Evolutionary conservation across 208 protist genomes (phyloP).

Genomic region (Leishmania amazonensis): DNA sequence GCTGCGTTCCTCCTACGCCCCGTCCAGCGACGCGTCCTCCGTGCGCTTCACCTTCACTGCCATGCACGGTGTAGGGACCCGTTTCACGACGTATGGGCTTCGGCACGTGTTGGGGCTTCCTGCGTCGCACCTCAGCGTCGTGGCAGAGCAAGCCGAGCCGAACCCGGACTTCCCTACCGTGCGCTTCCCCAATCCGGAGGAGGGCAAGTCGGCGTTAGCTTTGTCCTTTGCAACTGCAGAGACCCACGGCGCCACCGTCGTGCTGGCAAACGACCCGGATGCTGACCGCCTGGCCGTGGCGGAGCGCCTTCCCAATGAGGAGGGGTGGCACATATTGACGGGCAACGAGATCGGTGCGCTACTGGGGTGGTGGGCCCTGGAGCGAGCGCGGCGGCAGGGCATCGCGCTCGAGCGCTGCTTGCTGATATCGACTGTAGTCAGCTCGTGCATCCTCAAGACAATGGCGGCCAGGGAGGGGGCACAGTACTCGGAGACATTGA

Average conservation of each 20-base stretch:
- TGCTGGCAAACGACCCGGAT: constrained; percentile 99
- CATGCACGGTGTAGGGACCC: constrained; percentile 96
- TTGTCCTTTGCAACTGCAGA: constrained; percentile 92
- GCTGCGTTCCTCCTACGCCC: constrained; percentile 43
- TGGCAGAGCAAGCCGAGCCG: constrained; percentile 90
- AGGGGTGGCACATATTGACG: constrained; percentile 95
- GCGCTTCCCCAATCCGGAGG: constrained; percentile 98
- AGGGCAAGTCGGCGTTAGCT: constrained; percentile 90
- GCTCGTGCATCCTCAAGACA: constrained; percentile 83
- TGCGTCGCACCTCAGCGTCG: constrained; percentile 44
- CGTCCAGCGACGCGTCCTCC: constrained; percentile 20
- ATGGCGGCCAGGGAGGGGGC: constrained; percentile 95
- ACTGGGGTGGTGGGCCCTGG: constrained; percentile 95
- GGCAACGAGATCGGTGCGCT: constrained; percentile 98
- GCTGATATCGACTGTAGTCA: constrained; percentile 85
- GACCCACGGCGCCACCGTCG: constrained; percentile 52
- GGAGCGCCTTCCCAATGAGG: constrained; percentile 53
- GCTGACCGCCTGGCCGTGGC: constrained; percentile 97
- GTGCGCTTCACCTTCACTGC: constrained; percentile 75
- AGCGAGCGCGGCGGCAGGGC: constrained; percentile 45
- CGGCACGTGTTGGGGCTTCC: constrained; percentile 63
- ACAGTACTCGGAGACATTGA: constrained; percentile 94
- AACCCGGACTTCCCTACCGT: constrained; percentile 98
- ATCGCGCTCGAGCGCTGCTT: constrained; percentile 46
- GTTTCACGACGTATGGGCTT: constrained; percentile 74